These are phyloP conservation scores for Debaryomycetaceae sp. DNA, from an alignment of 1,139 yeast species.

Conservation along the genomic window DNA sequence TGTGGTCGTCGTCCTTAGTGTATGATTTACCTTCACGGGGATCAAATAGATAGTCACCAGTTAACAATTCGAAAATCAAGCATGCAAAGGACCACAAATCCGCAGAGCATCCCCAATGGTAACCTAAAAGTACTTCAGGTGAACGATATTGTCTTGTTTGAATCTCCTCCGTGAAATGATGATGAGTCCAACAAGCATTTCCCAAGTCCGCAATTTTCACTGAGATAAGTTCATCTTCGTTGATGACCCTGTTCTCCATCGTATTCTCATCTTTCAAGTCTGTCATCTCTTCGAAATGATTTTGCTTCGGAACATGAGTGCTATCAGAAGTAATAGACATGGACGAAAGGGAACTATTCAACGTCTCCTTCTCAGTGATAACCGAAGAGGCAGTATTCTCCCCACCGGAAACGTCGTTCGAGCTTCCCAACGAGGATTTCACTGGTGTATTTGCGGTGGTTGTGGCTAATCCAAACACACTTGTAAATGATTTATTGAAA, in stretches of 20 bases:
- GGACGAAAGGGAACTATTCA: slow-evolving; percentile 40
- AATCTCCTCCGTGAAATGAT: slow-evolving; percentile 50
- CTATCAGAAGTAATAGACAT: slow-evolving; percentile 33
- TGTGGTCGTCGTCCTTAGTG: slow-evolving; percentile 48
- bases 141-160: slow-evolving; percentile 49
- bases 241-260: slow-evolving; percentile 18
- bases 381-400: neutral
- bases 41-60: slow-evolving; percentile 49
- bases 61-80: slow-evolving; percentile 42
- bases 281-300: slow-evolving; percentile 2
- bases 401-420: slow-evolving; percentile 5
- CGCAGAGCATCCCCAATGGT: slow-evolving; percentile 50
- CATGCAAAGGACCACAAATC: slow-evolving; percentile 51
- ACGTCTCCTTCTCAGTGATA: slow-evolving; percentile 13
- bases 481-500: slow-evolving; percentile 35
- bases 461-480: slow-evolving; percentile 34
- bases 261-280: slow-evolving; percentile 8
- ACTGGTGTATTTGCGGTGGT: slow-evolving; percentile 45
- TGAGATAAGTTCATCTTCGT: slow-evolving; percentile 45
- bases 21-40: slow-evolving; percentile 47
- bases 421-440: slow-evolving; percentile 17
- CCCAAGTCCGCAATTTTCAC: slow-evolving; percentile 52
- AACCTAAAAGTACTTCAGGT: slow-evolving; percentile 46
- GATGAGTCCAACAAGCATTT: slow-evolving; percentile 48
- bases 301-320: slow-evolving; percentile 12